A percentile compares a stretch with the other conserved stretches of the same genome.
Evolutionary conservation across 1,284 basidiomycete species (phyloP).

Genomic region (Ustilago cynodontis): DNA sequence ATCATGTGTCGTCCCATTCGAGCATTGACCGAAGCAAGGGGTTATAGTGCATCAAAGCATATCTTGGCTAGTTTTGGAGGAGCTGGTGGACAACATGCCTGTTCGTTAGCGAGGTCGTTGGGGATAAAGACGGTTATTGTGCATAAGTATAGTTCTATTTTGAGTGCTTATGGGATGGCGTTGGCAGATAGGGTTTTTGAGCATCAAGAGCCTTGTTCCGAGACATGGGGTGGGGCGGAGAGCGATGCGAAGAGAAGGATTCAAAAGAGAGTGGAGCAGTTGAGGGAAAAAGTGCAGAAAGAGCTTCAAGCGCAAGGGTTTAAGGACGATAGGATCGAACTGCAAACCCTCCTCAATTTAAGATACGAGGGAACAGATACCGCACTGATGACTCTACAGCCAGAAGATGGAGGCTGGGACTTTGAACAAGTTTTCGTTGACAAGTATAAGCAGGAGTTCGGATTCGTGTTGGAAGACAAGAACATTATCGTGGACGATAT

Average conservation of each 20-base stretch:
- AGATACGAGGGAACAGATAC: conserved; percentile 80
- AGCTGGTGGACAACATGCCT: conserved; percentile 91
- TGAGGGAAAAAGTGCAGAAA: conserved; percentile 74
- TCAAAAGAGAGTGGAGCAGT: conserved; percentile 71
- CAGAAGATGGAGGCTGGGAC: conserved; percentile 76
- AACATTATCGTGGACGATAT: conserved; percentile 88
- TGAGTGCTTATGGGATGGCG: conserved; percentile 89
- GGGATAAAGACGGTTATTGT: conserved; percentile 87
- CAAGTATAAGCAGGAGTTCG: conserved; percentile 76
- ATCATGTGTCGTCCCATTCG: conserved; percentile 90
- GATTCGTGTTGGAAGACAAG: conserved; percentile 86
- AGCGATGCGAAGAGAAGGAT: conserved; percentile 22
- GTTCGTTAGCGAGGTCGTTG: conserved; percentile 83
- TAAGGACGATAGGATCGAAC: conserved; percentile 76
- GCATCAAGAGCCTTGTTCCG: conserved; percentile 85
- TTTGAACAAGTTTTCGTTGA: conserved; percentile 81
- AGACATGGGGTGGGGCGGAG: conserved; percentile 72
- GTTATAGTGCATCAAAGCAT: conserved; percentile 85
- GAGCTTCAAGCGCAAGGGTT: conserved; percentile 86
- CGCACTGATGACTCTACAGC: conserved; percentile 84
- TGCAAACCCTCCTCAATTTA: conserved; percentile 84
- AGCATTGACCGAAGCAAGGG: conserved; percentile 88
- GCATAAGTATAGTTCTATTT: conserved; percentile 85
- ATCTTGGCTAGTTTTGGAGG: conserved; percentile 92
- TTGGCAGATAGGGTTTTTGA: conserved; percentile 83